These are phyloP conservation scores for Pleurotus sapidus DNA, from an alignment of 768 basidiomycete species.

Conservation along the genomic window DNA sequence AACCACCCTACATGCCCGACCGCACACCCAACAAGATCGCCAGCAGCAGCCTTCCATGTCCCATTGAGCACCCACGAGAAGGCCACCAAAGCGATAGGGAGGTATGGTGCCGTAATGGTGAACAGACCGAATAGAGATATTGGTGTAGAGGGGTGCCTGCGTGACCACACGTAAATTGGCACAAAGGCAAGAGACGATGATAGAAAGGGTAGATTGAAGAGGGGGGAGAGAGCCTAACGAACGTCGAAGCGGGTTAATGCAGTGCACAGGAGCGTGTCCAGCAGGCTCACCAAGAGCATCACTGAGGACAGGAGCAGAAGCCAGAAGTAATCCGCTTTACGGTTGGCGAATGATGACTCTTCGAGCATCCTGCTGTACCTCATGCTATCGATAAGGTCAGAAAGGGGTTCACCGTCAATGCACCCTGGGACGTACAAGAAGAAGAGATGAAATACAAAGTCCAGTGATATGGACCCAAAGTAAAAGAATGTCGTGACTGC, in stretches of 20 bases:
- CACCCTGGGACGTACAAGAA: conserved; percentile 80
- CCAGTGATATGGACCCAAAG: conserved; percentile 90
- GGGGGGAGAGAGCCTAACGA: conserved; percentile 70
- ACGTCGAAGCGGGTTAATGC: background rate
- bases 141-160: conserved; percentile 91
- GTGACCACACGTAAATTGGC: conserved; percentile 96
- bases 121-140: conserved; percentile 94
- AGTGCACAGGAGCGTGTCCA: background rate
- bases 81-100: conserved; percentile 86
- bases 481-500: conserved; percentile 91
- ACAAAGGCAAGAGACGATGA: conserved; percentile 92
- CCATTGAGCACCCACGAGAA: conserved; percentile 85
- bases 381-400: conserved; percentile 61
- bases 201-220: conserved; percentile 91
- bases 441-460: conserved; percentile 96
- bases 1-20: conserved; percentile 90
- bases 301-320: conserved; percentile 78
- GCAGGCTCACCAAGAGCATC: conserved; percentile 75
- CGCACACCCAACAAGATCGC: conserved; percentile 79
- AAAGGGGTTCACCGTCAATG: background rate
- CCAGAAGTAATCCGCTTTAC: conserved; percentile 94
- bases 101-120: conserved; percentile 93
- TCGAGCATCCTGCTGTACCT: conserved; percentile 95
- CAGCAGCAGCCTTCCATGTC: conserved; percentile 79
- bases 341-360: conserved; percentile 92